Base-by-base conservation (phyloP, 2,329 filamentous ascomycete species). In the Aspergillus piperis region DNA sequence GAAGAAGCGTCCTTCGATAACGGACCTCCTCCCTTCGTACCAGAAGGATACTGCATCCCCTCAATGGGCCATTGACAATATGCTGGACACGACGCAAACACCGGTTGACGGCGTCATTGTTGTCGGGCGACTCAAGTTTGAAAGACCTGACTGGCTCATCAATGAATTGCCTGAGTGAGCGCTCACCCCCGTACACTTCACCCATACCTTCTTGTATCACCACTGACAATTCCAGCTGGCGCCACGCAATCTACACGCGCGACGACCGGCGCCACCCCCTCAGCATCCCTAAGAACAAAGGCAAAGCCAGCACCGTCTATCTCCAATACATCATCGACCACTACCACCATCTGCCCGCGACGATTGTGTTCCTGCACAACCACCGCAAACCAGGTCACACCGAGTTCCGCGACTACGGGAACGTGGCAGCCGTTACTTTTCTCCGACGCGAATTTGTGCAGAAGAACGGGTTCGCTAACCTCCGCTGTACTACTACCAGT, bases 381-480 rank as follows among this genome's bases (percentile, higher is more conserved):
- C 82, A 88, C 63, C 82, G 84, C 47, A 75, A 71, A 54, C 75
- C 81, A 23, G 85, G 83, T 82, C 84, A 86, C 67, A 84, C 84
- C 65, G 83, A 86, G 62, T 80, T 82, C 64, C 76, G 77, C 17
- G 77, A 82, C 62, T 81, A 84, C 74, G 82, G 84, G 68, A 81
- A 80, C 13, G 77, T 84, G 6, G 73, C 78, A 1, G 75, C 81
- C 1, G 76, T 86, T 25, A 77, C 75, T 53, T 73, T 75, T 39
- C 77, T 87, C 30, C 79, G 80, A 23, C 67, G 83, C 13, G 73
- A 81, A 15, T 78, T 82, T 60, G 77, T 88, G 8, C 77, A 79
- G 44, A 67, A 78, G 56, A 72, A 77, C 38, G 85, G 85, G 39
- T 88, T 86, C 70, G 80, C 81, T 64, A 87, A 87, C 66, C 75